phyloP scores from a whole-genome alignment of 805 yeast genomes.

The Suhomyces faveliae region DNA sequence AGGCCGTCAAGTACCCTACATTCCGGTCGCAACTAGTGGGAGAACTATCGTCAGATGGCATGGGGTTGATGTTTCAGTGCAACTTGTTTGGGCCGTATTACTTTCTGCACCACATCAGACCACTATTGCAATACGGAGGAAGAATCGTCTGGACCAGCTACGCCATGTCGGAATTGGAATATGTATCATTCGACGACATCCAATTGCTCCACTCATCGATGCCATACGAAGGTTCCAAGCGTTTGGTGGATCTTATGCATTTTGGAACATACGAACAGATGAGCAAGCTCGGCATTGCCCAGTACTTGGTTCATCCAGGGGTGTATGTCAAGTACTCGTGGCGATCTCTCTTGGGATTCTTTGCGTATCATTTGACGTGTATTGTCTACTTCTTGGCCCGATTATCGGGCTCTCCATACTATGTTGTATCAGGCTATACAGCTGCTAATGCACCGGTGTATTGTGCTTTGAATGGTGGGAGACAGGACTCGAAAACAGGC shows the following conservation, averaged over 20 bases:
- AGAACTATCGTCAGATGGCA: constrained; percentile 66
- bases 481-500: constrained; percentile 46
- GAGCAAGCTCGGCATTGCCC: constrained; percentile 52
- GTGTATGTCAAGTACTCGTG: constrained; percentile 79
- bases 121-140: constrained; percentile 58
- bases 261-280: constrained; percentile 62
- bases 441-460: constrained; percentile 82
- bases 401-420: constrained; percentile 83
- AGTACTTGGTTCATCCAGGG: constrained; percentile 90
- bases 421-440: constrained; percentile 78
- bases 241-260: constrained; percentile 81
- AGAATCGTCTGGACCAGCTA: constrained; percentile 77
- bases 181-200: constrained; percentile 69
- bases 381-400: constrained; percentile 79
- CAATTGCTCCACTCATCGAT: constrained; percentile 61
- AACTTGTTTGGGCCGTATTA: constrained; percentile 94
- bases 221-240: constrained; percentile 89
- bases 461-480: constrained; percentile 52
- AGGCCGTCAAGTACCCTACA: constrained; percentile 74
- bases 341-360: constrained; percentile 59
- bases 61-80: constrained; percentile 89
- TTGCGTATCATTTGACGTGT: constrained; percentile 83
- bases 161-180: constrained; percentile 73
- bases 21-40: constrained; percentile 82
- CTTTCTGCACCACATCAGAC: constrained; percentile 62